Evolutionary conservation across 2,329 filamentous ascomycete genomes (phyloP).

Genomic region (Diaporthe sp.): DNA sequence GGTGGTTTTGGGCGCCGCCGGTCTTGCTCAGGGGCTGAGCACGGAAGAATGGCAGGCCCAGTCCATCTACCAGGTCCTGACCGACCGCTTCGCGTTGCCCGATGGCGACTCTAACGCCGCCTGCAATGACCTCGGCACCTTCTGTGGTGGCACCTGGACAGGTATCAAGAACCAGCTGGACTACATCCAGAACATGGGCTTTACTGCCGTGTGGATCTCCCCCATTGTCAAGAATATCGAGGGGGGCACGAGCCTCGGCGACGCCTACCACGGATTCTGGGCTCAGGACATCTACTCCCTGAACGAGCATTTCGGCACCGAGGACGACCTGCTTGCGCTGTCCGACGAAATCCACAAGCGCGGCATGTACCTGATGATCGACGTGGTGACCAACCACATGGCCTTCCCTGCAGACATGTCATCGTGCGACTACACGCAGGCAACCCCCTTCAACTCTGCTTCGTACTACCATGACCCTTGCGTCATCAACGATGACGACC

Average conservation of each 20-base stretch:
- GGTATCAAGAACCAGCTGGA: slow-evolving; percentile 33
- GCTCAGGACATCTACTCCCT: slow-evolving; percentile 26
- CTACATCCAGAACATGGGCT: slow-evolving; percentile 30
- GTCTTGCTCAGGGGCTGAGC: slow-evolving; percentile 24
- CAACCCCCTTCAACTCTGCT: slow-evolving; percentile 46
- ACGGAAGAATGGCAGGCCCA: slow-evolving; percentile 30
- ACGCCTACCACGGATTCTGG: slow-evolving; percentile 47
- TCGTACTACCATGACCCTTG: slow-evolving; percentile 44
- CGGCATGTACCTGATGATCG: slow-evolving; percentile 70
- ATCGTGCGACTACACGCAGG: slow-evolving; percentile 43
- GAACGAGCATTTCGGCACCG: slow-evolving; percentile 32
- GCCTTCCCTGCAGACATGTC: slow-evolving; percentile 44
- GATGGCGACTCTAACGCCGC: slow-evolving; percentile 21
- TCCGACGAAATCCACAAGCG: slow-evolving; percentile 36
- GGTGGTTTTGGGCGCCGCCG: background rate
- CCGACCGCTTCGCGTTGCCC: slow-evolving; percentile 22
- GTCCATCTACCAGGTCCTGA: slow-evolving; percentile 32
- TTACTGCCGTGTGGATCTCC: slow-evolving; percentile 22
- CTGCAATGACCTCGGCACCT: slow-evolving; percentile 25
- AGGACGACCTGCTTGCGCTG: slow-evolving; percentile 15
- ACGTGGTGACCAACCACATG: slow-evolving; percentile 72
- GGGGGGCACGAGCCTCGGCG: slow-evolving; percentile 12
- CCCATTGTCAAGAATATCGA: slow-evolving; percentile 32
- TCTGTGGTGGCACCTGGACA: slow-evolving; percentile 31
- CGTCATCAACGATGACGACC: background rate